Conservation (phyloP, 2,329 filamentous ascomycete genomes). For the Stachybotrys echinatus region DNA sequence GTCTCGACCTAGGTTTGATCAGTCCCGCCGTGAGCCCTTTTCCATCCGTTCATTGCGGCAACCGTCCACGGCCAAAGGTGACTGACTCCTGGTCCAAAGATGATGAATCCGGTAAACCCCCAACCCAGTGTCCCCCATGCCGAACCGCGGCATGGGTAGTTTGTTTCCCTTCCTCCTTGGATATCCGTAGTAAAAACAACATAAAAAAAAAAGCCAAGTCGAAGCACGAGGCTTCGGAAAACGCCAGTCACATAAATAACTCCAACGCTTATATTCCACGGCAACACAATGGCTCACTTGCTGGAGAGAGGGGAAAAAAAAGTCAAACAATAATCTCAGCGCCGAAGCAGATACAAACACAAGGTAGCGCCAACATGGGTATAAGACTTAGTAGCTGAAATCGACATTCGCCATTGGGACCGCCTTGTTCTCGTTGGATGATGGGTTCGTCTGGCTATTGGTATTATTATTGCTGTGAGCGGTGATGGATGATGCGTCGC, state of each 20-base stretch:
- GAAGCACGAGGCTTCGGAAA: background rate
- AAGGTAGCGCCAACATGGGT: background rate
- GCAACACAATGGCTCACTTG: background rate
- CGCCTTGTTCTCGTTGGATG: constrained; percentile 36
- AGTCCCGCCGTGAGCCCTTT: too few relatives aligned
- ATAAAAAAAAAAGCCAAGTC: background rate
- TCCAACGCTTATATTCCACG: constrained; percentile 23
- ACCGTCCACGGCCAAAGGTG: too few relatives aligned
- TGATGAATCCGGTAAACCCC: too few relatives aligned
- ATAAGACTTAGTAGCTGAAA: constrained; percentile 50
- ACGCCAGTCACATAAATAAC: constrained; percentile 13
- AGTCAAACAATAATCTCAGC: background rate
- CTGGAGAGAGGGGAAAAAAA: background rate
- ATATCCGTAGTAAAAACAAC: too few relatives aligned
- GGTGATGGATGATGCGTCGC: constrained; percentile 34
- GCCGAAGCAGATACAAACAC: background rate
- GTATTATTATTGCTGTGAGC: constrained; percentile 23
- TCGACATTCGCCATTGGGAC: constrained; percentile 55
- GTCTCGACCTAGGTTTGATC: too few relatives aligned
- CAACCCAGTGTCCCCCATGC: too few relatives aligned
- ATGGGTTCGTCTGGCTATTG: constrained; percentile 20
- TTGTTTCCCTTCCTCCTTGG: too few relatives aligned
- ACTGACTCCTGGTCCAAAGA: too few relatives aligned
- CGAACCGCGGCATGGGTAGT: too few relatives aligned
- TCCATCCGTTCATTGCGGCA: too few relatives aligned